Evolutionary conservation across 805 yeast species (phyloP).

Genomic region (Candida nanaspora): DNA sequence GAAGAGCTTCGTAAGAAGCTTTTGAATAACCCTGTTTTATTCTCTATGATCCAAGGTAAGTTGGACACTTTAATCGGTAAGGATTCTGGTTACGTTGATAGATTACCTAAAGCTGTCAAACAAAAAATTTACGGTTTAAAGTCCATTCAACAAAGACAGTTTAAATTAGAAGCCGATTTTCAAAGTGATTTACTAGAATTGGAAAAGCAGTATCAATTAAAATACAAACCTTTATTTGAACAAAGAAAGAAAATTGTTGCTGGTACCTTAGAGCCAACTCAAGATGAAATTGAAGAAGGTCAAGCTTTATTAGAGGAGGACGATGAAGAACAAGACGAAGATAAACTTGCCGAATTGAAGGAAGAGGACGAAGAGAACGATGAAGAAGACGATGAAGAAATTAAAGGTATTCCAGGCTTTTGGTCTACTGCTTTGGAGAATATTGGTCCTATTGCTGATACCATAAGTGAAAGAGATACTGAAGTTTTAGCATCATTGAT

Average conservation of each 20-base stretch:
- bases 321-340: slow-evolving; percentile 30
- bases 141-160: slow-evolving; percentile 70
- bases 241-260: slow-evolving; percentile 64
- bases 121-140: slow-evolving; percentile 77
- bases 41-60: slow-evolving; percentile 86
- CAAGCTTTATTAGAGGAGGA: slow-evolving; percentile 53
- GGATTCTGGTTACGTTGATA: slow-evolving; percentile 78
- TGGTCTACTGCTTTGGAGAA: slow-evolving; percentile 96
- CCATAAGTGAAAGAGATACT: slow-evolving; percentile 83
- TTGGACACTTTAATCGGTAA: slow-evolving; percentile 78
- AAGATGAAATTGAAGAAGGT: slow-evolving; percentile 74
- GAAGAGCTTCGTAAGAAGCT: slow-evolving; percentile 28
- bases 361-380: slow-evolving; percentile 23
- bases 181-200: slow-evolving; percentile 82
- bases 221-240: slow-evolving; percentile 70
- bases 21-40: slow-evolving; percentile 69
- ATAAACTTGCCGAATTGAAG: slow-evolving; percentile 33
- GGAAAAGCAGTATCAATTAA: slow-evolving; percentile 69
- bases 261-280: slow-evolving; percentile 73
- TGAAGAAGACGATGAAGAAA: slow-evolving; percentile 24
- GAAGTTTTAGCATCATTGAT: slow-evolving; percentile 66
- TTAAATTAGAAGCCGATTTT: slow-evolving; percentile 82
- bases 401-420: slow-evolving; percentile 83
- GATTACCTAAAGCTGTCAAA: slow-evolving; percentile 66
- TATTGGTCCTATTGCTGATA: slow-evolving; percentile 70